phyloP scores from a whole-genome alignment of 495 filamentous ascomycete species.

The Elasticomyces elasticus region DNA sequence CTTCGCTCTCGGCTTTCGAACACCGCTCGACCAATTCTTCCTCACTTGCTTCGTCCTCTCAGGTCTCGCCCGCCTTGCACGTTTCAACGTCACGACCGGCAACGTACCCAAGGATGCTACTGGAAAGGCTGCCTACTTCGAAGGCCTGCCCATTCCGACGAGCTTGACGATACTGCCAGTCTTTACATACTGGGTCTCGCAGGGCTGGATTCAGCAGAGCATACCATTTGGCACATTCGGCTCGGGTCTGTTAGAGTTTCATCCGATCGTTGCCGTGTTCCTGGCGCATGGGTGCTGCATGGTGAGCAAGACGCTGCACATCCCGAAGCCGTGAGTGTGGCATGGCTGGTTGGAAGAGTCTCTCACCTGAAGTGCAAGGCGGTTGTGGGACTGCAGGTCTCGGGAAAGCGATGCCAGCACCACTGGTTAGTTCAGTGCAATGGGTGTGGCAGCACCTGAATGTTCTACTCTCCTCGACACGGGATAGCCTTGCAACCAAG shows the following conservation, averaged over 20 bases:
- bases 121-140: conserved; percentile 89
- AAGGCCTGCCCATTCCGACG: conserved; percentile 93
- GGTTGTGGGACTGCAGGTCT: no score
- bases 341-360: no score
- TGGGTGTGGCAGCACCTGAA: no score
- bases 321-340: conserved; percentile 88
- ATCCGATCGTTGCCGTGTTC: conserved; percentile 77
- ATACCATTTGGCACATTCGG: conserved; percentile 60
- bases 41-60: conserved; percentile 89
- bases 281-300: conserved; percentile 78
- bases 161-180: conserved; percentile 65
- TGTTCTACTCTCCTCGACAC: no score
- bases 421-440: no score
- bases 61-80: conserved; percentile 83
- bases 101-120: conserved; percentile 79
- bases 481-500: no score
- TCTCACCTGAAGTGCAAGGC: no score
- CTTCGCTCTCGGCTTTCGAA: conserved; percentile 84
- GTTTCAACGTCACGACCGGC: conserved; percentile 92
- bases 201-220: conserved; percentile 68
- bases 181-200: conserved; percentile 82
- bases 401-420: no score
- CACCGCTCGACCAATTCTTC: conserved; percentile 71
- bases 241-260: conserved; percentile 63
- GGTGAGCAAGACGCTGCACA: conserved; percentile 88